Percentiles rank a stretch among this genome's conserved stretches.
Evolutionary conservation across 306 rosid genomes (phyloP).

Genomic region (Cajanus cajan): DNA sequence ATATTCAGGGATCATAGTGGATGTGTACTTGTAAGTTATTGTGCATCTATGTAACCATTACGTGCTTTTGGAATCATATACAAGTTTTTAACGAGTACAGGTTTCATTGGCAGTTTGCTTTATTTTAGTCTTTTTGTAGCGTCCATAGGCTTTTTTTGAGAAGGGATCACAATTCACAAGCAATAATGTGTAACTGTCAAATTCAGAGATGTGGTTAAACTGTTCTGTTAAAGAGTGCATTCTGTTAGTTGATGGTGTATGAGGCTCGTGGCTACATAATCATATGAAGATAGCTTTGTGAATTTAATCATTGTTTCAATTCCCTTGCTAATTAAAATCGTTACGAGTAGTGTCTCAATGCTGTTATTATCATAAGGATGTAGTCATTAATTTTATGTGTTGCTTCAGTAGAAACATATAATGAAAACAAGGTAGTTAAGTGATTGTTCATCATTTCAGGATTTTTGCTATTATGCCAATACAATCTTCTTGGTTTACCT

Average conservation of each 20-base stretch:
- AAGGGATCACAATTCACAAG: not conserved
- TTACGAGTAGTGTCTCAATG: not conserved
- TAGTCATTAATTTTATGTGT: not conserved
- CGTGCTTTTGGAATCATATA: not conserved
- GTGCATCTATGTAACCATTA: not conserved
- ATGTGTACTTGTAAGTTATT: not conserved
- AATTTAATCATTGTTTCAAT: conserved; percentile 1
- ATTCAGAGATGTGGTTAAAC: not conserved
- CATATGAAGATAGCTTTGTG: not conserved
- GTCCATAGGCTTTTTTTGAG: not conserved
- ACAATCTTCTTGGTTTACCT: conserved; percentile 71
- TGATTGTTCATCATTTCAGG: conserved; percentile 46
- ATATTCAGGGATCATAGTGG: no score
- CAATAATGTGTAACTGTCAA: not conserved
- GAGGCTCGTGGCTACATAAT: not conserved
- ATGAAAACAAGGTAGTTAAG: conserved; percentile 22
- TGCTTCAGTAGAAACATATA: not conserved
- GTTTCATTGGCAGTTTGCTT: not conserved
- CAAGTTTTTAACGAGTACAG: not conserved
- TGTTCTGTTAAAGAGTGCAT: not conserved
- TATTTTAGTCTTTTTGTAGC: not conserved
- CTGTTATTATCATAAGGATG: conserved; percentile 1
- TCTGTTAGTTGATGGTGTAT: not conserved
- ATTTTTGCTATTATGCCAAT: conserved; percentile 84
- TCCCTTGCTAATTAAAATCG: not conserved